A percentile compares a stretch with the other conserved stretches of the same genome.
Evolutionary conservation across 2,329 filamentous ascomycete species (phyloP).

Genomic region (Arthrobotrys iridis): DNA sequence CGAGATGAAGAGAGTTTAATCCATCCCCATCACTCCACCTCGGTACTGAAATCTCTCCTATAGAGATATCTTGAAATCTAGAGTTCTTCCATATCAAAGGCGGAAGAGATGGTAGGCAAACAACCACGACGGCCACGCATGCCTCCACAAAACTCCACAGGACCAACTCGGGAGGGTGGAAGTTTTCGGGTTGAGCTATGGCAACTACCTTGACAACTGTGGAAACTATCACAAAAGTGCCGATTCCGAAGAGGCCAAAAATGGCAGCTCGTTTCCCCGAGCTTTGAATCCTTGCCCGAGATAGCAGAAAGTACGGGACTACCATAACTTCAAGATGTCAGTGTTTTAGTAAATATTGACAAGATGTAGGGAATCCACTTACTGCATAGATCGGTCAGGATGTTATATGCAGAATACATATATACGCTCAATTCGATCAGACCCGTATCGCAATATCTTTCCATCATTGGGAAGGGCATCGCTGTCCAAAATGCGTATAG

Average conservation of each 20-base stretch:
- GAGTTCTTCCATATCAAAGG: slow-evolving; percentile 43
- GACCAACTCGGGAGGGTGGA: slow-evolving; percentile 36
- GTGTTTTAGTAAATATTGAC: neutral
- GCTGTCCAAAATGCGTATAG: slow-evolving; percentile 47
- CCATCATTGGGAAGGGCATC: slow-evolving; percentile 43
- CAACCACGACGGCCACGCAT: slow-evolving; percentile 40
- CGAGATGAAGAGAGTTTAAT: neutral
- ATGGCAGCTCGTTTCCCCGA: slow-evolving; percentile 25
- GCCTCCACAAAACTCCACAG: slow-evolving; percentile 48
- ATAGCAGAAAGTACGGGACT: slow-evolving; percentile 42
- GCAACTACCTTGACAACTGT: slow-evolving; percentile 38
- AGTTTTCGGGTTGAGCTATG: slow-evolving; percentile 35
- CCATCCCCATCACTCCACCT: slow-evolving; percentile 2
- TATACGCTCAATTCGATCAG: slow-evolving; percentile 38
- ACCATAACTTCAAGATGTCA: slow-evolving; percentile 33
- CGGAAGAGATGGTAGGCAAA: slow-evolving; percentile 42
- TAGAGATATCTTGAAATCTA: neutral
- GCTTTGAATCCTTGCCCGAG: slow-evolving; percentile 18
- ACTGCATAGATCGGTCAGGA: slow-evolving; percentile 45
- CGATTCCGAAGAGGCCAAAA: slow-evolving; percentile 34
- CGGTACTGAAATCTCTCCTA: neutral
- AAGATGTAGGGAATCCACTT: neutral
- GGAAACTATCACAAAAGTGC: slow-evolving; percentile 31
- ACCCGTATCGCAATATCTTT: slow-evolving; percentile 27
- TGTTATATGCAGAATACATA: slow-evolving; percentile 48